phyloP scores from a whole-genome alignment of 345 rosid genomes.

The Populus simonii region DNA sequence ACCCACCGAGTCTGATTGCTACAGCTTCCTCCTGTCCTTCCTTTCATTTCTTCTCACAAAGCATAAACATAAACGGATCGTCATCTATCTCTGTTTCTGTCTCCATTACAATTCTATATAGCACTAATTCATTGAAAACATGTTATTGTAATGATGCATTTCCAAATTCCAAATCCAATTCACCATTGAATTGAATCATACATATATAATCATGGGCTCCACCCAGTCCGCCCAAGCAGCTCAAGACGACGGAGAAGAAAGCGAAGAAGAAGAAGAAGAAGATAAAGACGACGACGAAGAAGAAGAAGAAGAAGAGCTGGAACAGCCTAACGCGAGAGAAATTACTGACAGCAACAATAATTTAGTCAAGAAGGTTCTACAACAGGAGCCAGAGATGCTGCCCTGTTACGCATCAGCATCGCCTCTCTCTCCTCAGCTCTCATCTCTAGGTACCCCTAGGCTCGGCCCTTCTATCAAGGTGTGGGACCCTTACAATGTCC shows the following conservation, averaged over 20 bases:
- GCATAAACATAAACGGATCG: not conserved
- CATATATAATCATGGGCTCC: conserved; percentile 50
- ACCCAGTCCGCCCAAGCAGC: conserved; percentile 48
- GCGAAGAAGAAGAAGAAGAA: conserved; percentile 39
- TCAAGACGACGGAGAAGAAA: conserved; percentile 51
- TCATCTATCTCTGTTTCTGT: not conserved
- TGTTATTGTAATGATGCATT: not conserved
- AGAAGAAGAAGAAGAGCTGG: conserved; percentile 31
- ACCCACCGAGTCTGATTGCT: too few species aligned
- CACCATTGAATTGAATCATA: not conserved
- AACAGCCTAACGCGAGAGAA: conserved; percentile 24
- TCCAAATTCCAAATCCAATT: not conserved
- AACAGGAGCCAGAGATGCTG: conserved; percentile 88
- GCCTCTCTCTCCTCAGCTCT: conserved; percentile 87
- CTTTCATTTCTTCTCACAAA: too few species aligned
- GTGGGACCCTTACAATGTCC: conserved; percentile 96
- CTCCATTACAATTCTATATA: not conserved
- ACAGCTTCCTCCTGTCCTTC: too few species aligned
- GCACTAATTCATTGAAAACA: too few species aligned
- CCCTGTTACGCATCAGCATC: conserved; percentile 90
- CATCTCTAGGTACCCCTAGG: conserved; percentile 82
- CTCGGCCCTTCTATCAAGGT: conserved; percentile 88
- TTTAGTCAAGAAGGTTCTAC: conserved; percentile 73
- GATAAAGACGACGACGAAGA: conserved; percentile 45
- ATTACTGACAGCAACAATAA: conserved; percentile 30